phyloP scores from a whole-genome alignment of 2,329 filamentous ascomycete genomes.

The Lecanosticta acicola region DNA sequence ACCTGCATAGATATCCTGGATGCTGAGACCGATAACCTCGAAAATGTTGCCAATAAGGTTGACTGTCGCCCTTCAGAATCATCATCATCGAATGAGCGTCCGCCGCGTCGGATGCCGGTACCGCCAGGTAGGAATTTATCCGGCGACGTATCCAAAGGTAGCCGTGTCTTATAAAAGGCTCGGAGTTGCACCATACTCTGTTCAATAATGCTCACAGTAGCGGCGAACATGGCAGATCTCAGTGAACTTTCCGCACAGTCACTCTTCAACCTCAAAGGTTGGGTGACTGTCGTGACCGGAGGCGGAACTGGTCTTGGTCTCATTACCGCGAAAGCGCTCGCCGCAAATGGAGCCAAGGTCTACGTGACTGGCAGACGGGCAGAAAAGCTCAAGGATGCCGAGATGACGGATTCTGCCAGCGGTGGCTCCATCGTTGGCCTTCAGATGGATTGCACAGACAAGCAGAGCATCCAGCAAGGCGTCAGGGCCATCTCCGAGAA shows the following conservation, averaged over 20 bases:
- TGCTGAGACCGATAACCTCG: too few relatives aligned
- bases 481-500: slow-evolving; percentile 25
- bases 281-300: slow-evolving; percentile 41
- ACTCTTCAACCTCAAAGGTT: slow-evolving; percentile 38
- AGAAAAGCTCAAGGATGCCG: slow-evolving; percentile 41
- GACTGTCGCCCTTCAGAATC: slow-evolving; percentile 6
- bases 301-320: slow-evolving; percentile 45
- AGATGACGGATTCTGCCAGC: slow-evolving; percentile 51
- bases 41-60: neutral
- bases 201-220: neutral
- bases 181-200: neutral
- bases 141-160: neutral
- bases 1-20: too few relatives aligned
- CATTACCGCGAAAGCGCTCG: slow-evolving; percentile 44
- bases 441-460: slow-evolving; percentile 32
- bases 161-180: neutral
- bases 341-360: slow-evolving; percentile 45
- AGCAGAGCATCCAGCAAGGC: slow-evolving; percentile 24
- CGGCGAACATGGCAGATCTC: slow-evolving; percentile 24
- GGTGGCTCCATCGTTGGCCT: slow-evolving; percentile 50
- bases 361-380: slow-evolving; percentile 45
- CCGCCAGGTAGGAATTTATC: neutral
- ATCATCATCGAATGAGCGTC: neutral
- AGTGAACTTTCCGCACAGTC: slow-evolving; percentile 19
- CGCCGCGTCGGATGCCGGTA: slow-evolving; percentile 2